Evolutionary conservation across 805 yeast genomes (phyloP), one percentile per base, ranked within the genome.

Genomic region (Barnettozyma salicaria): DNA sequence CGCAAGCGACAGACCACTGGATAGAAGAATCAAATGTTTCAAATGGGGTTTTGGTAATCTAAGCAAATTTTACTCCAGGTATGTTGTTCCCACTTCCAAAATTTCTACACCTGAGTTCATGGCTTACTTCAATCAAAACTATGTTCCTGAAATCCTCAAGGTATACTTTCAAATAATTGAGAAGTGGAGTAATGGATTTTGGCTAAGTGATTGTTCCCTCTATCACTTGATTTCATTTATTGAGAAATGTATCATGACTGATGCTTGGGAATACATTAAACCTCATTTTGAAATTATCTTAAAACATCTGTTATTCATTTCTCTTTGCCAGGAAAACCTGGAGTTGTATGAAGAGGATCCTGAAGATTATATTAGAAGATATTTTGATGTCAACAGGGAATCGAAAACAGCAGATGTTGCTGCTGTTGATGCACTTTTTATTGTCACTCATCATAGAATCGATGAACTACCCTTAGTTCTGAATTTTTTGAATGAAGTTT

Each of bases 11-110:
- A 67, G 76, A 40, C 52, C 56, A 34, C 55, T 61, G 27, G 72
- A 56, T 47, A 67, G 51, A 50, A 64, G 80, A 72, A 79, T 67
- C 55, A 90, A 78, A 60, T 77, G 76, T 52, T 89, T 70, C 64
- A 92, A 92, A 59, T 90, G 98, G 97, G 78, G 90, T 5, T 78
- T 78, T 48, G 87, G 84, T 27, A 87, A 87, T 55, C 56, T 89
- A 35, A 73, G 72, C 49, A 72, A 90, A 48, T 63, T 88, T 14
- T 80, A 83, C 50, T 70, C 72, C 36, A 72, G 85, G 47, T 88
- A 76, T 55, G 47, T 63, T 27, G 41, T 37, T 18, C 50, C 50
- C 27, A 43, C 44, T 50, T 53, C 43, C 38, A 70, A 66, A 65
- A 60, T 37, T 45, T 21, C 57, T 50, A 41, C 49, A 47, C 70